Evolutionary conservation across 1,284 basidiomycete species (phyloP).

Genomic region (Spongispora temasekensis): DNA sequence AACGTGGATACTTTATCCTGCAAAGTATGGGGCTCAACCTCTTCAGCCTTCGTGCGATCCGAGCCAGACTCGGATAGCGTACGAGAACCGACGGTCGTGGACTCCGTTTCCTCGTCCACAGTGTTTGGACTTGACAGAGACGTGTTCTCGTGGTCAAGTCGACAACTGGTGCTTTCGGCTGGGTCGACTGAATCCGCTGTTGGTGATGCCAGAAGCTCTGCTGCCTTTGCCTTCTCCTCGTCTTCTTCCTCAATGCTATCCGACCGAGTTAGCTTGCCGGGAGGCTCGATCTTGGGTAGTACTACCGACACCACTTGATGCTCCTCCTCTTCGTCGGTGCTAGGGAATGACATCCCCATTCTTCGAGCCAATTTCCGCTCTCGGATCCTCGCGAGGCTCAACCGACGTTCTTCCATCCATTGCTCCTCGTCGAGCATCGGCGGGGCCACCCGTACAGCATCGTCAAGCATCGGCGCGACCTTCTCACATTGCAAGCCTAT

Average conservation of each 20-base stretch:
- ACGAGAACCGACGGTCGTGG: constrained; percentile 23
- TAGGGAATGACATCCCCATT: constrained; percentile 30
- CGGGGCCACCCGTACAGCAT: constrained; percentile 8
- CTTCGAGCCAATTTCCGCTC: constrained; percentile 38
- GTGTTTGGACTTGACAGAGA: constrained; percentile 2
- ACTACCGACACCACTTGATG: constrained; percentile 11
- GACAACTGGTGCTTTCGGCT: constrained; percentile 4
- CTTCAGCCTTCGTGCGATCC: constrained; percentile 27
- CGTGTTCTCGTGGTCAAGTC: constrained; percentile 6
- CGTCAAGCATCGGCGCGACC: constrained; percentile 5
- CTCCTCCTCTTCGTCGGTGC: constrained; percentile 11
- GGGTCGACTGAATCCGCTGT: constrained; percentile 1
- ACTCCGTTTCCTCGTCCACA: constrained; percentile 26
- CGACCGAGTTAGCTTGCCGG: constrained; percentile 31
- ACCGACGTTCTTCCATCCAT: constrained; percentile 48
- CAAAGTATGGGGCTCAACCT: constrained; percentile 26
- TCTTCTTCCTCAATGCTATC: constrained; percentile 37
- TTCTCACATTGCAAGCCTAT: constrained; percentile 34
- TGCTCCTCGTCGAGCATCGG: constrained; percentile 39
- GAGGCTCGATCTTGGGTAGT: constrained; percentile 25
- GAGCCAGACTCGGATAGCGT: constrained; percentile 31
- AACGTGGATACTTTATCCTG: constrained; percentile 29
- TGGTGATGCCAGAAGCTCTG: not conserved
- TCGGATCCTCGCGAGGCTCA: constrained; percentile 41
- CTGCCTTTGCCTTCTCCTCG: constrained; percentile 21